A percentile compares a stretch with the other conserved stretches of the same genome.
phyloP scores from a whole-genome alignment of 1,284 basidiomycete species.

The Irpex rosettiformis region DNA sequence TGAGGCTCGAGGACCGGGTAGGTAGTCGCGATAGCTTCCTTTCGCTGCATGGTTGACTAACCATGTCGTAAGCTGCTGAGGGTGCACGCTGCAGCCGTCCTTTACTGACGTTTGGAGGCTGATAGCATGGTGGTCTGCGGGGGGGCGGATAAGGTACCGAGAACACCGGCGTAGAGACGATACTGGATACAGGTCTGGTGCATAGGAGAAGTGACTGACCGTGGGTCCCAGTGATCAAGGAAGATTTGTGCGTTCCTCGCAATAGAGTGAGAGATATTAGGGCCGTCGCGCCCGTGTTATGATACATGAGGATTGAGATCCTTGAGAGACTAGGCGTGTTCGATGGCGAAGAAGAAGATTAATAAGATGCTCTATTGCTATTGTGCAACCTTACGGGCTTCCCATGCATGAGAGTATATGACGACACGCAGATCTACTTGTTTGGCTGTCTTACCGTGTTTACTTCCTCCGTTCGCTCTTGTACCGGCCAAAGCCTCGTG shows the following conservation, averaged over 20 bases:
- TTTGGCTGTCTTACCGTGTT: background rate
- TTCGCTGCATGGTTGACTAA: background rate
- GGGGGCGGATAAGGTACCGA: background rate
- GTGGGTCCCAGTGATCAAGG: background rate
- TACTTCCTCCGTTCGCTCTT: background rate
- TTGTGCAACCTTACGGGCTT: background rate
- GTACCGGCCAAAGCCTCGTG: background rate
- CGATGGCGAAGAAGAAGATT: background rate
- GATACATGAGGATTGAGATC: too few relatives aligned
- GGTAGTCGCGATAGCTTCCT: background rate
- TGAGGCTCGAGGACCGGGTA: background rate
- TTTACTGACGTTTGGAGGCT: background rate
- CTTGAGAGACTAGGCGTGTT: background rate
- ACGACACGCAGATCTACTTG: background rate
- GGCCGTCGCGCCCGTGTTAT: background rate
- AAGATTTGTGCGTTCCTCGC: background rate
- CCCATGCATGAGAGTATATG: too few relatives aligned
- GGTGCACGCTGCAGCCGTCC: background rate
- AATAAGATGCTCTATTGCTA: background rate
- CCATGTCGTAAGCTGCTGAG: background rate
- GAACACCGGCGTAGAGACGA: background rate
- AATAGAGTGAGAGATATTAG: background rate
- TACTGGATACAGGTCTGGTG: background rate
- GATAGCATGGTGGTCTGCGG: background rate
- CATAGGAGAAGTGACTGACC: background rate